Evolutionary conservation across 805 yeast species (phyloP).

Genomic region (Cyberlindnera amylophila): DNA sequence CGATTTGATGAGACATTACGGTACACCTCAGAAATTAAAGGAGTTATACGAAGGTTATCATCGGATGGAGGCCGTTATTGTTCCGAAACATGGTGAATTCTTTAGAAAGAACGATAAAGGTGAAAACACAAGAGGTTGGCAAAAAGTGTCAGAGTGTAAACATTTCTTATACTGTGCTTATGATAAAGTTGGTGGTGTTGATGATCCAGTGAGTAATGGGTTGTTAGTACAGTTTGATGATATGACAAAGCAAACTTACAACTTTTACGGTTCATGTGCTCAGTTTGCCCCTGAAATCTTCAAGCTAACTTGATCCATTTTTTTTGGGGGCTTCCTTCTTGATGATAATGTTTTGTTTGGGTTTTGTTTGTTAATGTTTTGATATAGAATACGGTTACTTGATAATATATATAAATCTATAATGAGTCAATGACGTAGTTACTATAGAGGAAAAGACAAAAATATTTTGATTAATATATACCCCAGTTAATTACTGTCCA

Average conservation of each 20-base stretch:
- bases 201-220: slow-evolving; percentile 19
- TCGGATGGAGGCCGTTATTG: slow-evolving; percentile 40
- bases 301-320: no score
- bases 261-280: slow-evolving; percentile 31
- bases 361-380: background rate
- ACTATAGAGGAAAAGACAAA: no score
- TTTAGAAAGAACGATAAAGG: slow-evolving; percentile 35
- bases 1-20: slow-evolving; percentile 19
- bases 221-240: slow-evolving; percentile 20
- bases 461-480: no score
- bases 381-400: background rate
- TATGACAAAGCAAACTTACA: slow-evolving; percentile 22
- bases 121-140: slow-evolving; percentile 43
- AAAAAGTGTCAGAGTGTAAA: slow-evolving; percentile 43
- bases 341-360: slow-evolving; percentile 4
- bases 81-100: slow-evolving; percentile 45
- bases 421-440: background rate
- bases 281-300: slow-evolving; percentile 6
- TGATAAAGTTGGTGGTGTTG: slow-evolving; percentile 43
- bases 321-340: background rate
- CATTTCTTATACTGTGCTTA: slow-evolving; percentile 57
- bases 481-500: no score
- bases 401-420: no score
- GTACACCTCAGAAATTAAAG: slow-evolving; percentile 26
- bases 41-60: slow-evolving; percentile 36